Conservation (phyloP, 345 rosid species). For the Syzygium aromaticum region DNA sequence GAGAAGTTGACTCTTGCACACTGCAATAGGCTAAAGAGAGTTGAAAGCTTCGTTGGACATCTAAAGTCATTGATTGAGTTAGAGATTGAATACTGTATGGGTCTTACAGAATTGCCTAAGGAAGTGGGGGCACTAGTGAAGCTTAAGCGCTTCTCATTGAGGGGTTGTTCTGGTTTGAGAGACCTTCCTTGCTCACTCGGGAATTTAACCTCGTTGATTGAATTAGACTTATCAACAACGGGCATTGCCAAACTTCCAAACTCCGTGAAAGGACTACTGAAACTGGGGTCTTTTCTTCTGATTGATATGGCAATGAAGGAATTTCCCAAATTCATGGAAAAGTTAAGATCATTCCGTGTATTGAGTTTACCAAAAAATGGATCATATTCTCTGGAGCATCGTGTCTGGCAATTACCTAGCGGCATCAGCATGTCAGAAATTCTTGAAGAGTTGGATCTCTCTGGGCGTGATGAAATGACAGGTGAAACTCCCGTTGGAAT, state of each 20-base stretch:
- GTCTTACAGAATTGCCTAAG: background rate
- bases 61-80: rapidly evolving
- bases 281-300: rapidly evolving
- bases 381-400: background rate
- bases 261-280: background rate
- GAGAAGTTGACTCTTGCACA: background rate
- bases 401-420: background rate
- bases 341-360: background rate
- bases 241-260: background rate
- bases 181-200: background rate
- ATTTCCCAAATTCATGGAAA: background rate
- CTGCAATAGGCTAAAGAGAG: rapidly evolving
- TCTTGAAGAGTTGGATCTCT: background rate
- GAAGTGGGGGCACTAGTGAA: background rate
- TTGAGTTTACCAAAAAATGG: background rate
- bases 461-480: rapidly evolving
- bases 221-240: background rate
- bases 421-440: background rate
- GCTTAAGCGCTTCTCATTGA: background rate
- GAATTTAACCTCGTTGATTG: background rate
- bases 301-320: rapidly evolving
- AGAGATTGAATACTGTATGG: rapidly evolving
- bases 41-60: rapidly evolving
- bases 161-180: background rate
- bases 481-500: background rate